Evolutionary conservation across 768 basidiomycete genomes (phyloP), one percentile per base, ranked within the genome.

Genomic region (Lepiota brunneoincarnata): DNA sequence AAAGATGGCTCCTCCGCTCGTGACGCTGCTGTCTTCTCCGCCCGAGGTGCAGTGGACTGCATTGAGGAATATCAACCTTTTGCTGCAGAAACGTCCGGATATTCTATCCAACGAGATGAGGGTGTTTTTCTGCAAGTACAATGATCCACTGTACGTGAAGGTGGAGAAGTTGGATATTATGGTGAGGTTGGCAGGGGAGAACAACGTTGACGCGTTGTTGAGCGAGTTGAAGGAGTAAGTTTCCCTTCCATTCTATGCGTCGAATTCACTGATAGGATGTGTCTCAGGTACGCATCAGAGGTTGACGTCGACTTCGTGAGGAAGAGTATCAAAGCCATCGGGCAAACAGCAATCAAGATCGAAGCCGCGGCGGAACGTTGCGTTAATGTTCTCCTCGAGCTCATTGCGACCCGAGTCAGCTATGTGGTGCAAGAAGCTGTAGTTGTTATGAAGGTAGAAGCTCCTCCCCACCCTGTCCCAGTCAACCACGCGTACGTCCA

Each of bases 111-210:
- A 91, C 70, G 96, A 99, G 70, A 95, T 99, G 92, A 82, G 95
- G 41, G 97, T 99, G 17, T 99, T 99, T 69, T 99, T 98, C 78
- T 98, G 96, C 84, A 99, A 99, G 70, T 98, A 99, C 73, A 98
- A 98, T 64, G 96, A 99, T 65, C 96, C 96, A 4, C 74, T 96
- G n/a, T 99, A 98, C 64, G 95, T 98, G 68, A 99, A 99, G 70
- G 83, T 98, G 49, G 97, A 98, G 70, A 98, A 99, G 71, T 73
- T 99, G 60, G 97, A 98, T 62, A 97, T 98, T 66, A 99, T 99
- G 97, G 91, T 98, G 47, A 80, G 93, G 51, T 74, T 99, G 52
- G 94, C 93, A 11, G 81, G 78, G 18, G 96, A 98, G 58, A 86
- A 82, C 69, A 99, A 98, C 61, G 91, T 96, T 1, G 94, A 98